Base-by-base conservation (phyloP, 139 green algal genomes). In the Spirogloea muscicola region DNA sequence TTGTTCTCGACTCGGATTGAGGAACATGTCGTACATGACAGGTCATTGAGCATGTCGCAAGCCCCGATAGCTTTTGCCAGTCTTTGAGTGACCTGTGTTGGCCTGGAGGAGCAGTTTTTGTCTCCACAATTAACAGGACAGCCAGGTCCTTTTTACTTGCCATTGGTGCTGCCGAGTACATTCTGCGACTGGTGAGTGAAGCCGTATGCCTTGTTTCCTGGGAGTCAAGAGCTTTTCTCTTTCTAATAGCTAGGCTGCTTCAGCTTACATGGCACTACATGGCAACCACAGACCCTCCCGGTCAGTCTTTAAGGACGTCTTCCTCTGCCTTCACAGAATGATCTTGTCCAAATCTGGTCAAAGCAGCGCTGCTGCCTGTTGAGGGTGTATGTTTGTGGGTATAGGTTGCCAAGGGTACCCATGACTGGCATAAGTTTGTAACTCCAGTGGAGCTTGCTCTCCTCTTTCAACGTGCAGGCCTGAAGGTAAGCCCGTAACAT, bases 161-260 rank as follows among this genome's bases (percentile, higher is more conserved):
- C 49, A 60, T 60, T 29, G 49, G 7, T 16, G 16, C 49, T 27
- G 16, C 49, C 10, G 49, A 60, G 16, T 60, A 60, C 49, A 60
- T 60, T 29, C 49, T 60, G 37, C 90, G 58, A 79, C 92, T 33
- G 62, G 62, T 71, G 41, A 51, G 36, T 68, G 13, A n/a, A n/a
- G n/a, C n/a, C n/a, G n/a, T n/a, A n/a, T n/a, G n/a, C n/a, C n/a
- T n/a, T n/a, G n/a, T n/a, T n/a, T n/a, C n/a, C n/a, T n/a, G n/a
- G n/a, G n/a, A n/a, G n/a, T n/a, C n/a, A n/a, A n/a, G n/a, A n/a
- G n/a, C n/a, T 25, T 58, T 25, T 58, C 27, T 58, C 5, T n/a
- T 58, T 34, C 3, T n/a, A 34, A 58, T 25, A 2, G 27, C 48
- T 4, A 21, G n/a, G 2, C 2, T 58, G 29, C 29, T 34, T 3